Evolutionary conservation across 2,329 filamentous ascomycete species (phyloP).

Genomic region (Xylariaceae sp.): DNA sequence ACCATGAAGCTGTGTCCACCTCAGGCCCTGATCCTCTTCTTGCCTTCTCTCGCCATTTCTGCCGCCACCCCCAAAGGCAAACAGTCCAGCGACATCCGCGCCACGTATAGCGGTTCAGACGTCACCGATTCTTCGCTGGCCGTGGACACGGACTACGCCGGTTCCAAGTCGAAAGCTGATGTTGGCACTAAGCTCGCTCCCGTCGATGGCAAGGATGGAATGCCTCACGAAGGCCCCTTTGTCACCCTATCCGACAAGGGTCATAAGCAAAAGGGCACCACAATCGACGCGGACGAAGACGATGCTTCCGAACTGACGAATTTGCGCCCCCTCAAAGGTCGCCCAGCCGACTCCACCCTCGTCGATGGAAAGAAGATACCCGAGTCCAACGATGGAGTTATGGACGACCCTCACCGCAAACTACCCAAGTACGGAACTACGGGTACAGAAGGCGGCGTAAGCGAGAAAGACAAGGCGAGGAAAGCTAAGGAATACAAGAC

Average conservation of each 20-base stretch:
- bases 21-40: constrained; percentile 27
- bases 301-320: constrained; percentile 35
- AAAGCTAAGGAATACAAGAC: constrained; percentile 65
- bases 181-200: constrained; percentile 71
- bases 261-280: constrained; percentile 33
- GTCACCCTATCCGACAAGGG: constrained; percentile 54
- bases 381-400: constrained; percentile 74
- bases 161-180: constrained; percentile 38
- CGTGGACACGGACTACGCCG: constrained; percentile 32
- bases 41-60: constrained; percentile 27
- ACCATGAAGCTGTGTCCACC: constrained; percentile 30
- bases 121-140: constrained; percentile 17
- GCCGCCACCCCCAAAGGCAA: constrained; percentile 21
- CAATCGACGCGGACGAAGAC: constrained; percentile 26
- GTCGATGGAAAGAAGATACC: constrained; percentile 62
- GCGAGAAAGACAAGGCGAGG: constrained; percentile 76
- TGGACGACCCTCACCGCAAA: constrained; percentile 80
- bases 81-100: constrained; percentile 16
- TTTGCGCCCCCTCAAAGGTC: constrained; percentile 47
- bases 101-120: constrained; percentile 8
- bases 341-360: constrained; percentile 50
- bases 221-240: constrained; percentile 84
- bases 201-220: constrained; percentile 89
- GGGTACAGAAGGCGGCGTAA: constrained; percentile 86
- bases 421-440: constrained; percentile 81